phyloP scores from a whole-genome alignment of 257 asterid species.

The Solanum dulcamara region DNA sequence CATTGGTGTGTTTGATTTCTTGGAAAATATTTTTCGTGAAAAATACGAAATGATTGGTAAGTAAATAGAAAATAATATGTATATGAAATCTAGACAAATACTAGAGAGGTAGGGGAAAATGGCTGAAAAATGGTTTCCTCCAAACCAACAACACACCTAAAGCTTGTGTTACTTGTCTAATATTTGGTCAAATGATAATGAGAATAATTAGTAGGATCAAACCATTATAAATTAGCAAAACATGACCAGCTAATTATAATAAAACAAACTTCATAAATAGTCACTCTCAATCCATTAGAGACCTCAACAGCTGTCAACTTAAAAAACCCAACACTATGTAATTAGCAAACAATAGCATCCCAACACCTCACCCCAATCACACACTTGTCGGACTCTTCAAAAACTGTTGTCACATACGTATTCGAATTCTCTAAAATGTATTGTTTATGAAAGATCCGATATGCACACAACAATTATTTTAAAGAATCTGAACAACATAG shows the following conservation, averaged over 20 bases:
- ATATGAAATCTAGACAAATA: too few relatives aligned
- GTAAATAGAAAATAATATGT: too few relatives aligned
- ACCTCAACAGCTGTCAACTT: not conserved
- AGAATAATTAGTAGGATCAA: not conserved
- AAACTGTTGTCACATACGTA: not conserved
- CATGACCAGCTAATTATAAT: not conserved
- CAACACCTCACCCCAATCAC: not conserved
- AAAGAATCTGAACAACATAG: not conserved
- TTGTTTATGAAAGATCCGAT: not conserved
- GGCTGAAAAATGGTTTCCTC: too few relatives aligned
- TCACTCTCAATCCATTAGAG: not conserved
- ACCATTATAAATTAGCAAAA: not conserved
- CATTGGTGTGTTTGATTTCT: not conserved
- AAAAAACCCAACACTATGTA: not conserved
- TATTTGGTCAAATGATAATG: not conserved
- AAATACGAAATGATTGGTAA: too few relatives aligned
- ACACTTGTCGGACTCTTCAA: not conserved
- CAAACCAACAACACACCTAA: not conserved
- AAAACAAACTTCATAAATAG: not conserved
- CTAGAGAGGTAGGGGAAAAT: too few relatives aligned
- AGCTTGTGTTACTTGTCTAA: not conserved
- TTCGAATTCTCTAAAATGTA: not conserved
- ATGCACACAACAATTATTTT: too few relatives aligned
- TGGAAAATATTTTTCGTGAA: not conserved
- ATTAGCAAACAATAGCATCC: not conserved